Evolutionary conservation across 2,329 filamentous ascomycete species (phyloP).

Genomic region (Phaeophleospora eucalypticola): DNA sequence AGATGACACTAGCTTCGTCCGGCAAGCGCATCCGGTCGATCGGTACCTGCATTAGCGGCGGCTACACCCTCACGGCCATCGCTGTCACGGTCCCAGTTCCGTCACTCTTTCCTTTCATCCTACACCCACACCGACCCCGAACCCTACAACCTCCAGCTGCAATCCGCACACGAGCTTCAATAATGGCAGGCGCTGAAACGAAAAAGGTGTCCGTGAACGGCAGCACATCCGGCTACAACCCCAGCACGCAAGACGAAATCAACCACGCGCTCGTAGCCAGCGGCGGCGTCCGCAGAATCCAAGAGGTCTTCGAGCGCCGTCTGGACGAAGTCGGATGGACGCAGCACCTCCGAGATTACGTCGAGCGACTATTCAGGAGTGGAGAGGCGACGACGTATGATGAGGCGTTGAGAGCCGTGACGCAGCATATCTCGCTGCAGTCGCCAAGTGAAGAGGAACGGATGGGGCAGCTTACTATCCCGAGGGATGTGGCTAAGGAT

Average conservation of each 20-base stretch:
- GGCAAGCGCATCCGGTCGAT: not conserved
- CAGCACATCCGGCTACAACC: slow-evolving; percentile 38
- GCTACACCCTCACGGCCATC: not conserved
- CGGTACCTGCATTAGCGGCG: not conserved
- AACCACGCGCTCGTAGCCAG: slow-evolving; percentile 45
- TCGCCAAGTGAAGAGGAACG: slow-evolving; percentile 25
- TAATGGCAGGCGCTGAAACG: slow-evolving; percentile 5
- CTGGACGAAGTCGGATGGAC: slow-evolving; percentile 58
- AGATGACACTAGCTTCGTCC: no score
- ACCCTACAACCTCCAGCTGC: not conserved
- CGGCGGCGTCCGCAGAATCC: slow-evolving; percentile 53
- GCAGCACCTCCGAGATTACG: slow-evolving; percentile 51
- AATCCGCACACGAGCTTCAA: not conserved
- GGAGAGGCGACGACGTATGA: slow-evolving; percentile 55
- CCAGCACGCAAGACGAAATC: slow-evolving; percentile 38
- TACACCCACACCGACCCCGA: not conserved
- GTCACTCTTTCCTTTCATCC: not conserved
- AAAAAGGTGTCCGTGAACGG: slow-evolving; percentile 38
- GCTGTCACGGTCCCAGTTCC: no score
- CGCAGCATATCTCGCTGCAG: slow-evolving; percentile 36
- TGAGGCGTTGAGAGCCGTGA: slow-evolving; percentile 52
- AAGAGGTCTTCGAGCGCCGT: slow-evolving; percentile 50
- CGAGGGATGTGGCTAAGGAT: slow-evolving; percentile 46
- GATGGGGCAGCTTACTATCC: slow-evolving; percentile 25
- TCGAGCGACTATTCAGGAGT: slow-evolving; percentile 54